A percentile compares a stretch with the other conserved stretches of the same genome.
These are phyloP conservation scores for Penicillium verrucosum DNA, from an alignment of 2,329 filamentous ascomycete genomes.

Conservation along the genomic window DNA sequence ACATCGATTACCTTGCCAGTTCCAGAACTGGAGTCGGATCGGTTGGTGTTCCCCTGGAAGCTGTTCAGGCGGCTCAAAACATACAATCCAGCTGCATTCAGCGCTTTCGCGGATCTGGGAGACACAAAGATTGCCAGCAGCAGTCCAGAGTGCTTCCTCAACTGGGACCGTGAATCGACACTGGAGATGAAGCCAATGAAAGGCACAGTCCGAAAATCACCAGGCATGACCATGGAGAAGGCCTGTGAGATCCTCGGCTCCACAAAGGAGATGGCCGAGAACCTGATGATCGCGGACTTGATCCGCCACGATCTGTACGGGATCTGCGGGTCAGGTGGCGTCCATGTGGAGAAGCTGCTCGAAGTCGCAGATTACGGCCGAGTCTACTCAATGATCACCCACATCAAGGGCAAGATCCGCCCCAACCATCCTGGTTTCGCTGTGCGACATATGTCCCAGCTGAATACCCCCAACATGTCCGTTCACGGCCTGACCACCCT, in stretches of 20 bases:
- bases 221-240: constrained; percentile 64
- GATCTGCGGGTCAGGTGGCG: constrained; percentile 71
- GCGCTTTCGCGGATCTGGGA: constrained; percentile 72
- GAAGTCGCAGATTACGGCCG: constrained; percentile 86
- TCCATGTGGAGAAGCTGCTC: constrained; percentile 74
- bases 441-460: constrained; percentile 30
- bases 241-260: constrained; percentile 71
- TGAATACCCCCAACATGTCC: constrained; percentile 34
- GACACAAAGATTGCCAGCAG: constrained; percentile 71
- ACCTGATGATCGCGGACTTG: constrained; percentile 96
- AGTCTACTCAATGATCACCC: constrained; percentile 87
- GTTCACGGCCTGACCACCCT: constrained; percentile 68
- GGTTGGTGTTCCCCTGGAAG: constrained; percentile 56
- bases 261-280: constrained; percentile 90
- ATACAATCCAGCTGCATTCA: constrained; percentile 78
- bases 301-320: constrained; percentile 90
- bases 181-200: constrained; percentile 84
- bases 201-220: constrained; percentile 81
- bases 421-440: constrained; percentile 29
- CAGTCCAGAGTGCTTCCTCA: constrained; percentile 86
- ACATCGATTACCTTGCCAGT: constrained; percentile 56
- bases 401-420: constrained; percentile 65
- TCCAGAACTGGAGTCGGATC: constrained; percentile 18
- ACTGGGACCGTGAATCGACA: constrained; percentile 53
- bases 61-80: constrained; percentile 68